phyloP scores from a whole-genome alignment of 2,329 filamentous ascomycete genomes.

The Pseudogymnoascus sp. region DNA sequence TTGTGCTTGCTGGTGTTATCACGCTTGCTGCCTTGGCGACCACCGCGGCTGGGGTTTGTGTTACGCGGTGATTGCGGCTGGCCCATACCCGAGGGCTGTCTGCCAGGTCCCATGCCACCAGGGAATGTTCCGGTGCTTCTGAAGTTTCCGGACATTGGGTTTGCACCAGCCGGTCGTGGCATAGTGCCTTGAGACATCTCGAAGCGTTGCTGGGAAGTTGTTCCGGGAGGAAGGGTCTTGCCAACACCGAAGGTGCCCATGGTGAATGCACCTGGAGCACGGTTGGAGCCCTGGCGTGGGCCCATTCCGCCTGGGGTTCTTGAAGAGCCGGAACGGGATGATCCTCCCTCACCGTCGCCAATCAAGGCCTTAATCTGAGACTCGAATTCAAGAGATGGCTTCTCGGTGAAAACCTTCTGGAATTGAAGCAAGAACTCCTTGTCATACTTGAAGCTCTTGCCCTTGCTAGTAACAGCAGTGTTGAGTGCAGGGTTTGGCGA shows the following conservation, averaged over 20 bases:
- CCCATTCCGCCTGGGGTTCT: slow-evolving; percentile 46
- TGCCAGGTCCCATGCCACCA: slow-evolving; percentile 52
- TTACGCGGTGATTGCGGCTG: slow-evolving; percentile 62
- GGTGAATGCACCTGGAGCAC: slow-evolving; percentile 42
- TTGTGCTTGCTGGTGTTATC: slow-evolving; percentile 42
- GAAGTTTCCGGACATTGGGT: slow-evolving; percentile 49
- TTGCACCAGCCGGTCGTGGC: slow-evolving; percentile 39
- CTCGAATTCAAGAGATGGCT: slow-evolving; percentile 90
- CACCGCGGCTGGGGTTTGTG: slow-evolving; percentile 49
- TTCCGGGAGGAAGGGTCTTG: slow-evolving; percentile 62
- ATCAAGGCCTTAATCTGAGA: slow-evolving; percentile 79
- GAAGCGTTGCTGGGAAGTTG: slow-evolving; percentile 72
- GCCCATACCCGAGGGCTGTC: slow-evolving; percentile 53
- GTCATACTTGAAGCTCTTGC: slow-evolving; percentile 86
- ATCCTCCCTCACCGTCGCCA: slow-evolving; percentile 63
- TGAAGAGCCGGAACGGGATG: slow-evolving; percentile 53
- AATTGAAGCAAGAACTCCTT: slow-evolving; percentile 94
- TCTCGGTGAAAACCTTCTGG: slow-evolving; percentile 91
- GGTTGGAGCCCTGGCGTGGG: slow-evolving; percentile 43
- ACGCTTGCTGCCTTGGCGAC: slow-evolving; percentile 57
- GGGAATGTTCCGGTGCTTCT: slow-evolving; percentile 57
- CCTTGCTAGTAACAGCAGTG: slow-evolving; percentile 67
- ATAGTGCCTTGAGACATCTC: slow-evolving; percentile 50
- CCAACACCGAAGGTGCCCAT: slow-evolving; percentile 66
- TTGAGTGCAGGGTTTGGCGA: slow-evolving; percentile 93